phyloP scores from a whole-genome alignment of 345 rosid species.

The Cochlearia excelsa region DNA sequence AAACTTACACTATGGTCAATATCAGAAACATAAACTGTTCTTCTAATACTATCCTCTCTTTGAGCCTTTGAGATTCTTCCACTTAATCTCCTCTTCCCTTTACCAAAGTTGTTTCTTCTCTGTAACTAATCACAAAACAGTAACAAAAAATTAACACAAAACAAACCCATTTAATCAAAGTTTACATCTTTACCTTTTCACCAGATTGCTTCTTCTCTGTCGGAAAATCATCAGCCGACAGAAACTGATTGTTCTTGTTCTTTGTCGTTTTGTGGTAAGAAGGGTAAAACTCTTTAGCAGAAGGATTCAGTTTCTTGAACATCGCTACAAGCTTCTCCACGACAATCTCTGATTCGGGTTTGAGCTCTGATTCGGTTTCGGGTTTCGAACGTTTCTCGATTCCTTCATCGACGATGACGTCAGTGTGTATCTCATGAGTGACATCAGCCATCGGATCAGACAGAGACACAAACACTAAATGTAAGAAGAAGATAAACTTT shows the following conservation, averaged over 20 bases:
- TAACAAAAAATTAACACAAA: too few relatives aligned
- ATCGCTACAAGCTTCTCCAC: constrained; percentile 64
- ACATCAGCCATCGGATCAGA: too few relatives aligned
- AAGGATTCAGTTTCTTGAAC: constrained; percentile 83
- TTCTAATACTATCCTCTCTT: constrained; percentile 6
- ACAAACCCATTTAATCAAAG: too few relatives aligned
- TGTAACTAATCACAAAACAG: constrained; percentile 29
- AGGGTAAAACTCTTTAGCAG: constrained; percentile 80
- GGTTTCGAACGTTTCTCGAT: constrained; percentile 29
- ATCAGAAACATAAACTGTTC: constrained; percentile 43
- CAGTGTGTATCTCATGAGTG: constrained; percentile 25
- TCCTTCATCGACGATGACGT: constrained; percentile 12
- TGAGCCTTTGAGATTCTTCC: constrained; percentile 50
- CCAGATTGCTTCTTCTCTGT: constrained; percentile 31
- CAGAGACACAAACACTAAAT: too few relatives aligned
- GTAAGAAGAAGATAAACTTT: too few relatives aligned
- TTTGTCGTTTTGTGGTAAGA: constrained; percentile 43
- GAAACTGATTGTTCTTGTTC: constrained; percentile 32
- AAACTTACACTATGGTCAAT: constrained; percentile 43
- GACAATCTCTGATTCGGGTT: constrained; percentile 49
- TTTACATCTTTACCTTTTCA: constrained; percentile 8
- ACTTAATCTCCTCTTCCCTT: constrained; percentile 56
- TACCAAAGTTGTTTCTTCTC: constrained; percentile 60
- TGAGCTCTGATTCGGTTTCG: too few relatives aligned
- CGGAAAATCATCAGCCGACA: constrained; percentile 39